Base-by-base conservation (phyloP, 129 eudicot genomes). In the Pulicaria dysenterica region DNA sequence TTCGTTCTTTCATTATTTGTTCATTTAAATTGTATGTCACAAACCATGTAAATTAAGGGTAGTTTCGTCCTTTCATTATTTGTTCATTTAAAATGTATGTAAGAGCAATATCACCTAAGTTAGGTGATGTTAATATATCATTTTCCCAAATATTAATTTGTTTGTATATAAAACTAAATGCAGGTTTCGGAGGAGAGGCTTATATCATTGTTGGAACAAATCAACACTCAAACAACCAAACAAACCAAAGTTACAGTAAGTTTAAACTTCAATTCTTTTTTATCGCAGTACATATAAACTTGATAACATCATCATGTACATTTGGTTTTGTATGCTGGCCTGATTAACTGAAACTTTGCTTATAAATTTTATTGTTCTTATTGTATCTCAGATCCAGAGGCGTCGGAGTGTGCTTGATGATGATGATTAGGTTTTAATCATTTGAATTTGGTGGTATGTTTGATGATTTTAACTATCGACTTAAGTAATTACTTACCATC, bases 221-320 rank as follows among this genome's bases (percentile, higher is more conserved):
- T 94, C 76, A 94, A 94, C 79, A 90, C 83, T 38, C 98, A 94
- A 82, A 94, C 96, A 67, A 82, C 93, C 63, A 90, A 88, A 71
- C 93, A 90, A 81, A 94, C 98, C 57, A 94, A 88, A 94, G 98
- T 94, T 62, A 94, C 93, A 9, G 98, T 94, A 88, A 84, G 98
- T 84, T 51, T 48, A 8, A 43, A 31, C 48, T 73, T 45, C 67
- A 31, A 8, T 50, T 41, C 15, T 41, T 63, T 24, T 50, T 63
- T 42, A 41, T 63, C 15, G 37, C 51, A 63, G 5, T 63, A 63
- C 16, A 6, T 41, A 63, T 42, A 9, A 11, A 42, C 42, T 51
- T 63, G 13, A 63, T 63, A 0, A 6, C 46, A 13, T 63, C 15
- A 15, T 42, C 1, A 1, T 38, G 68, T 36, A 11, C 31, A 0